Evolutionary conservation across 2,329 filamentous ascomycete genomes (phyloP), one percentile per base, ranked within the genome.

Genomic region (Chaetoscypha palmicola): DNA sequence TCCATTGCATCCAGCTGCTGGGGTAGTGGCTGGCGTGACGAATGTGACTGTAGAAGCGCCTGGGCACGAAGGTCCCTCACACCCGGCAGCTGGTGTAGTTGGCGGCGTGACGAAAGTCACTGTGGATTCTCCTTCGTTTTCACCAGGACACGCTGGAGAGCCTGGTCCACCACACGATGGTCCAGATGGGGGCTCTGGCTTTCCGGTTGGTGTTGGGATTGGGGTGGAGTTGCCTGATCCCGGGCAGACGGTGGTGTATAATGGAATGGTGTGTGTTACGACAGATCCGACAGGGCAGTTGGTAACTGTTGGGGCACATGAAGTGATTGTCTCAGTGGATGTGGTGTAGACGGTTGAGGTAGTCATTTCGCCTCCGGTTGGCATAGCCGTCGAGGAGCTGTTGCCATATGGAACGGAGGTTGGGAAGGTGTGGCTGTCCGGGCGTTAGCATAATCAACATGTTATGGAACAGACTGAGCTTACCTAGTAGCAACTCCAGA

Each of bases 201-300:
- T n/a, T n/a, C n/a, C n/a, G n/a, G n/a, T n/a, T n/a, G n/a, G n/a
- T n/a, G n/a, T 23, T 33, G 28, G 58, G 54, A 17, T 62, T 58
- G 20, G 63, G 62, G 60, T 62, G 7, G 24, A 12, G 7, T 28
- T 28, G 7, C 24, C 24, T 7, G 24, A 7, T 7, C 7, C 24
- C 7, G 24, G 24, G 12, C 24, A 65, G 8, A 53, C 54, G 2
- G 51, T 57, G 3, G 40, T 43, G 32, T 35, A 38, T 40, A 64
- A 48, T 30, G 60, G 55, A 32, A 65, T 53, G 16, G 62, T 58
- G 53, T 62, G 55, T 17, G 63, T 65, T 33, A 62, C 56, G 4
- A 58, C 51, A 21, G 38, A 28, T 20, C 50, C 43, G 23, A 45
- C 34, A 8, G 57, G 54, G 46, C 57, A 58, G 28, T 58, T 49